Evolutionary conservation across 176 grass and related monocot species (phyloP).

Genomic region (bread wheat (Triticum aestivum)): IWGSC_CS_RefSeq_v2.1 NC_057811.1:215697779-215698278

Average conservation of each 20-base stretch:
- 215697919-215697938: conserved; percentile 22
- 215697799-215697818: conserved; percentile 83
- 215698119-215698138: conserved; percentile 10
- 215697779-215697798: conserved; percentile 97
- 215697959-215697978: conserved; percentile 76
- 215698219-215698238: not conserved
- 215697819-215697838: conserved; percentile 75
- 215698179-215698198: not conserved
- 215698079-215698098: conserved; percentile 16
- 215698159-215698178: not conserved
- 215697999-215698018: conserved; percentile 87
- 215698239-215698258: not conserved
- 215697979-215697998: conserved; percentile 64
- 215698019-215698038: conserved; percentile 95
- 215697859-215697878: conserved; percentile 81
- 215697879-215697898: not conserved
- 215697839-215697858: conserved; percentile 85
- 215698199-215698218: not conserved
- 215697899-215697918: conserved; percentile 20
- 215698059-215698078: conserved; percentile 13
- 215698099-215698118: conserved; percentile 19
- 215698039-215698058: conserved; percentile 18
- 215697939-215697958: conserved; percentile 53
- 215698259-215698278: not conserved
- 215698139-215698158: not conserved